These are phyloP conservation scores for Russula sp. DNA, from an alignment of 768 basidiomycete genomes.

Conservation along the genomic window DNA sequence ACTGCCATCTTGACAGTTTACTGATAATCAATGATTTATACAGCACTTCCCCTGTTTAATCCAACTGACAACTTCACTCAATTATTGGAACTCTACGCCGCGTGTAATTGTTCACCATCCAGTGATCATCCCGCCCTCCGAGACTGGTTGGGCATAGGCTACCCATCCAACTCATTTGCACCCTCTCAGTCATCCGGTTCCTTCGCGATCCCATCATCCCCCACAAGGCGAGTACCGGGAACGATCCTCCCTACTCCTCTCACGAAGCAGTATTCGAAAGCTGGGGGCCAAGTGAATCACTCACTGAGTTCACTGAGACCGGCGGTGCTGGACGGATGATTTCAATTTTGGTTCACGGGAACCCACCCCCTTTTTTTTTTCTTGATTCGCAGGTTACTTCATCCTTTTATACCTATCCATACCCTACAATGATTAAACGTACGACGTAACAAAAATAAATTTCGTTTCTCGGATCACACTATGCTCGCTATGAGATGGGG, in stretches of 20 bases:
- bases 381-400: background rate
- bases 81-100: constrained; percentile 24
- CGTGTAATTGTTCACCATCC: constrained; percentile 20
- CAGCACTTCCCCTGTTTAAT: constrained; percentile 27
- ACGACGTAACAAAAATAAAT: constrained; percentile 1
- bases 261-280: constrained; percentile 14
- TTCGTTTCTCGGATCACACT: background rate
- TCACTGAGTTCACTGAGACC: constrained; percentile 14
- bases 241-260: background rate
- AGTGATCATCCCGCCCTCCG: constrained; percentile 23
- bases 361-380: background rate
- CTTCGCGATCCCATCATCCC: background rate
- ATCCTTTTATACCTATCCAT: constrained; percentile 17
- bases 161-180: background rate
- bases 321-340: constrained; percentile 22
- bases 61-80: constrained; percentile 23
- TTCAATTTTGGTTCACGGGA: background rate
- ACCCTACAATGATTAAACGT: constrained; percentile 8
- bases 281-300: constrained; percentile 17
- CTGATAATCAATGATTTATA: constrained; percentile 8
- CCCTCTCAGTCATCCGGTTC: constrained; percentile 1
- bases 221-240: constrained; percentile 13
- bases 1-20: background rate
- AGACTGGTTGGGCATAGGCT: constrained; percentile 12
- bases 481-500: background rate